Percentiles rank a stretch among this genome's conserved stretches.
phyloP scores from a whole-genome alignment of 495 filamentous ascomycete species.

The Penicillium lividum region DNA sequence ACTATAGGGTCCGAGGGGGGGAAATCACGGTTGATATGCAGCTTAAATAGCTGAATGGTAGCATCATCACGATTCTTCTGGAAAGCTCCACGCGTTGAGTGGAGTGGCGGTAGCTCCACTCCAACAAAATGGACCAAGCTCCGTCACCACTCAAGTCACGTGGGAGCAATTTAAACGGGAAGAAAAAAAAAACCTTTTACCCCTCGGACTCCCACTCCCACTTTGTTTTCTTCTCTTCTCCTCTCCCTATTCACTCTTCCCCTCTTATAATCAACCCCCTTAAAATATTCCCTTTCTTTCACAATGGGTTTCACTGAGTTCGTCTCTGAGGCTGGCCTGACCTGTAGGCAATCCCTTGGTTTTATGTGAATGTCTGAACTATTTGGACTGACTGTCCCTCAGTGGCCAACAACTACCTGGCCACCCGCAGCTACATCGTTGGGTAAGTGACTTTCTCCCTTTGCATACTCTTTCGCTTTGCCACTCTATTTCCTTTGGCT shows the following conservation, averaged over 20 bases:
- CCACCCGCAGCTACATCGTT: constrained; percentile 88
- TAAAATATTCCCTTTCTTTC: constrained; percentile 26
- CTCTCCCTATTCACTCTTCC: constrained; percentile 22
- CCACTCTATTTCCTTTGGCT: constrained; percentile 6
- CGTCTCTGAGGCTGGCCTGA: constrained; percentile 79
- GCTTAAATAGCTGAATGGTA: not conserved
- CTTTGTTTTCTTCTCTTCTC: constrained; percentile 33
- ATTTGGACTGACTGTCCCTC: constrained; percentile 39
- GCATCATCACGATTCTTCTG: constrained; percentile 39
- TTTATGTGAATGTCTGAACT: constrained; percentile 20
- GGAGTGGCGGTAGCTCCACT: constrained; percentile 37
- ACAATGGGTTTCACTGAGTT: constrained; percentile 97
- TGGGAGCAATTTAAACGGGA: constrained; percentile 35
- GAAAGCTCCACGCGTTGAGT: constrained; percentile 42
- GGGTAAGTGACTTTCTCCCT: constrained; percentile 61
- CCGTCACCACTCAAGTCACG: constrained; percentile 38
- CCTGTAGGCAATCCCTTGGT: constrained; percentile 60
- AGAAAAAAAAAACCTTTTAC: constrained; percentile 45
- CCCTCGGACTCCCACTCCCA: constrained; percentile 25
- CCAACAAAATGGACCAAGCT: constrained; percentile 27
- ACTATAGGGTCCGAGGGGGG: not conserved
- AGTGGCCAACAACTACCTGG: constrained; percentile 93
- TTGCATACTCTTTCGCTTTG: constrained; percentile 7
- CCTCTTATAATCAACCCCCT: constrained; percentile 20
- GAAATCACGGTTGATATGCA: not conserved